phyloP scores from a whole-genome alignment of 2,329 filamentous ascomycete species.

The Colletotrichum simmondsii region DNA sequence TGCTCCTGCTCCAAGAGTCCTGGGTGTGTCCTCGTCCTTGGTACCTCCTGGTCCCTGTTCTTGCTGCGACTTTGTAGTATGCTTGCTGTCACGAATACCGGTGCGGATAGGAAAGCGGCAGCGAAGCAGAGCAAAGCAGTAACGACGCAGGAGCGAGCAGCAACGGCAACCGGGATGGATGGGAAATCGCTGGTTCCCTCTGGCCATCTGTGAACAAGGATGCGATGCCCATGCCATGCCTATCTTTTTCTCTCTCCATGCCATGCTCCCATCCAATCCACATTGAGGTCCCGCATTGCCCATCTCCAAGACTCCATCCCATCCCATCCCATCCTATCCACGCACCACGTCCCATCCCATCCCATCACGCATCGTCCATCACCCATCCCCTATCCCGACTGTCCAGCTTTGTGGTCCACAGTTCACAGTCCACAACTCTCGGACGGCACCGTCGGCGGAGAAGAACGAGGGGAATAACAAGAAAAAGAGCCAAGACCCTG shows the following conservation, averaged over 20 bases:
- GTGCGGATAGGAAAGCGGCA: not conserved
- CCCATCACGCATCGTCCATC: not conserved
- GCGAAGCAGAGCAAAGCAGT: not conserved
- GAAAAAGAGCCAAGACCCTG: constrained; percentile 21
- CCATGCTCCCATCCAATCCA: constrained; percentile 19
- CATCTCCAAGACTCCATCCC: constrained; percentile 21
- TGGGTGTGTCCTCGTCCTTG: not conserved
- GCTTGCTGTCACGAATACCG: not conserved
- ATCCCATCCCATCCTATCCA: constrained; percentile 23
- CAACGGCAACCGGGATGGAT: constrained; percentile 9
- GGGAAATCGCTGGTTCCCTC: constrained; percentile 23
- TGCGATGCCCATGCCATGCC: constrained; percentile 19
- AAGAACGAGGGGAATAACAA: not conserved
- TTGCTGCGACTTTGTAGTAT: not conserved
- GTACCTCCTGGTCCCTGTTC: not conserved
- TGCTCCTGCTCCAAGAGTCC: not conserved
- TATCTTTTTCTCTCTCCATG: constrained; percentile 26
- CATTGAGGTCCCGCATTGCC: constrained; percentile 3
- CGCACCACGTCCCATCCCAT: constrained; percentile 5
- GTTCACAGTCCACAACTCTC: constrained; percentile 12
- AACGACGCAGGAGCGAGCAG: not conserved
- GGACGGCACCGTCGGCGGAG: constrained; percentile 15
- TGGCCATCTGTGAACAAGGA: constrained; percentile 9
- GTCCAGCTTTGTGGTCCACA: constrained; percentile 19
- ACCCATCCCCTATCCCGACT: constrained; percentile 20